Base-by-base conservation (phyloP, 2,329 filamentous ascomycete genomes). In the Shiraia bambusicola region DNA sequence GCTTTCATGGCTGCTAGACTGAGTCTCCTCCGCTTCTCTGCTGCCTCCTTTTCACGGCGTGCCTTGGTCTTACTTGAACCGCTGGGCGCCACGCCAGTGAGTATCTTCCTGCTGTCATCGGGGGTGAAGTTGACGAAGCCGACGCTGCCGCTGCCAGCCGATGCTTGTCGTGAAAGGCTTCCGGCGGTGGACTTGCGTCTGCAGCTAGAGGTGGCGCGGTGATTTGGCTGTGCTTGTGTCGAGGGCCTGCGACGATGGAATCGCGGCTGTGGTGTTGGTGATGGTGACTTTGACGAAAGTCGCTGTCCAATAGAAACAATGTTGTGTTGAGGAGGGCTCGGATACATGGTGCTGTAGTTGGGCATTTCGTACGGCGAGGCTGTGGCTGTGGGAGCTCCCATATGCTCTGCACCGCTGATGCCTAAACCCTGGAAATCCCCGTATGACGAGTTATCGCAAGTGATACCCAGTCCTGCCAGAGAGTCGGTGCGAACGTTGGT, bases 1-100 rank as follows among this genome's bases (percentile, higher is more conserved):
- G 84, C 85, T 66, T 81, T 81, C 49, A 85, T 70, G 22, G 86
- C 83, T 6, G 82, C 82, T 66, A 87, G 81, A 58, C 79, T 84
- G 40, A 91, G 63, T 63, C 79, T 77, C 54, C 19, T 22, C 8
- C 19, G 4, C 8, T 22, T 22, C 19, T 22, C 19, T 22, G 4
- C 8, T 5, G 19, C 19, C 8, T 22, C 19, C 19, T 22, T 22
- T 8, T 8, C 8, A 5, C 19, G 19, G 8, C 19, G 19, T 22
- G 19, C 19, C 8, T 22, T 22, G 19, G 19, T 22, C 8, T 22
- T 22, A 4, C 4, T 5, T 22, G 4, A 4, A 5, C 19, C 19
- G 19, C 19, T 22, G 8, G 19, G 19, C 4, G 4, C 4, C 19
- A 22, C 19, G 8, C 19, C 19, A 5, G 4, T 4, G 19, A 22